Base-by-base conservation (phyloP, 306 rosid genomes). In the Trichosanthes cucumerina region DNA sequence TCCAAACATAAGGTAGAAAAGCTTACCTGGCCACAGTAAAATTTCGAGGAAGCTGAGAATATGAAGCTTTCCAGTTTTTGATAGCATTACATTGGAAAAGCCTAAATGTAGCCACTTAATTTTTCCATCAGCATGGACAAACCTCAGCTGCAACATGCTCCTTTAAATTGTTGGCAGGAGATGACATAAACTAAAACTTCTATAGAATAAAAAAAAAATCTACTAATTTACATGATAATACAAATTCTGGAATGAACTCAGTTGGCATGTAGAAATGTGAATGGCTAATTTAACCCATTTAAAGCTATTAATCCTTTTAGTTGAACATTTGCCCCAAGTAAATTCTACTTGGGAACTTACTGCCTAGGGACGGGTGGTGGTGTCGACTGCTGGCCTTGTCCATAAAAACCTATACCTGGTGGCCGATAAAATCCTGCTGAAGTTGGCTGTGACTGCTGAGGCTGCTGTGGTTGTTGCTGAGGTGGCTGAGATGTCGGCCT, bases 281-380 rank as follows among this genome's bases (percentile, higher is more conserved):
- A 15, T 46, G 76, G 9, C 58, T 46, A 2, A n/a, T 41, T 11
- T 11, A 46, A 71, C 71, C 77, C 81, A 63, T 83, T 58, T 74
- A 57, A 73, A 85, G 80, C 84, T 47, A 15, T 46, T 47, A 14
- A 28, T 18, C 59, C 59, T 46, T 46, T 69, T 8, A 72, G 54
- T 23, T 23, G 24, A 24, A 72, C 14, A 49, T 47, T 47, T 47
- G 39, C 41, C 58, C 41, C 86, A 39, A 33, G 79, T 78, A 68
- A 46, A 50, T 69, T 77, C 78, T 15, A 60, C 38, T 14, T 24
- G 21, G 80, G 62, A 80, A 65, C 86, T 91, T 86, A 91, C 86
- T 91, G 93, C 83, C 98, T 89, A 80, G 90, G 93, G 31, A 89
- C 89, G 31, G 96, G 88, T 0, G 88, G 97, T 5, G 92, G 87